Evolutionary conservation across 2,329 filamentous ascomycete genomes (phyloP).

Genomic region (Amauroascus verrucosus): DNA sequence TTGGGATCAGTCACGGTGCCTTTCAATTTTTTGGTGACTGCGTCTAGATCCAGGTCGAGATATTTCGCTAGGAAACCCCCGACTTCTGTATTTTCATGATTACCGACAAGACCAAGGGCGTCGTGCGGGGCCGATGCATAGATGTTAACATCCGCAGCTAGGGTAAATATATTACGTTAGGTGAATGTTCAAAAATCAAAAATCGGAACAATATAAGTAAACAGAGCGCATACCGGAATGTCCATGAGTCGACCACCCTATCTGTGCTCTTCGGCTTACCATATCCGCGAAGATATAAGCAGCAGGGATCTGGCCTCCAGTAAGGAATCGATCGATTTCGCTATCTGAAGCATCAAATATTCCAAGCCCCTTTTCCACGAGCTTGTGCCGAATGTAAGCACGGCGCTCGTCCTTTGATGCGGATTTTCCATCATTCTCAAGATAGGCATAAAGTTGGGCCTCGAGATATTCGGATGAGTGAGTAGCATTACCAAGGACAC

Average conservation of each 20-base stretch:
- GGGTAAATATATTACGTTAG: constrained; percentile 14
- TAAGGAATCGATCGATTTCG: constrained; percentile 59
- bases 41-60: constrained; percentile 66
- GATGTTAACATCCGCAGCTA: constrained; percentile 87
- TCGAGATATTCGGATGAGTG: constrained; percentile 62
- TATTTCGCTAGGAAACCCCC: constrained; percentile 72
- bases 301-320: constrained; percentile 44
- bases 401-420: constrained; percentile 40
- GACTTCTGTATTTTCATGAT: constrained; percentile 91
- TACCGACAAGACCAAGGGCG: constrained; percentile 59
- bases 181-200: neutral
- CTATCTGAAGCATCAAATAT: constrained; percentile 60
- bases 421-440: constrained; percentile 35
- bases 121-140: constrained; percentile 65
- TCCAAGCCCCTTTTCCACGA: constrained; percentile 63
- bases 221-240: constrained; percentile 49
- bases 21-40: constrained; percentile 64
- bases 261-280: constrained; percentile 73
- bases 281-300: constrained; percentile 66
- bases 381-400: constrained; percentile 55
- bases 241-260: constrained; percentile 91
- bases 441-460: constrained; percentile 50
- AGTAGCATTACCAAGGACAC: constrained; percentile 68
- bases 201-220: neutral
- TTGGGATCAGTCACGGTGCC: constrained; percentile 18